Conservation (phyloP, 2,329 filamentous ascomycete genomes). For the Thyridium curvatum region DNA sequence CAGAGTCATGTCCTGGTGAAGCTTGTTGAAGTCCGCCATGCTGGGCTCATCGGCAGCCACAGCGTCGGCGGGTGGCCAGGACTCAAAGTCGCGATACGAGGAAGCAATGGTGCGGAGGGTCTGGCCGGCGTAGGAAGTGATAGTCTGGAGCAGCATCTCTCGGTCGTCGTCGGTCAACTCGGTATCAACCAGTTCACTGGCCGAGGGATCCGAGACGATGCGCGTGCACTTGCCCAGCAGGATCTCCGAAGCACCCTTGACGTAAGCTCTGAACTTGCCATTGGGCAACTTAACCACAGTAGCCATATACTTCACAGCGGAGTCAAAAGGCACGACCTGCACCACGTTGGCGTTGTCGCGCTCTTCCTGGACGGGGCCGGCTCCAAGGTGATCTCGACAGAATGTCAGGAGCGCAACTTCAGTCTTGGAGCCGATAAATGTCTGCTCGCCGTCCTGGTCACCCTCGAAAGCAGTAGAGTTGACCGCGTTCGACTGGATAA, state of each 20-base stretch:
- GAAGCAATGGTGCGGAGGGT: conserved; percentile 72
- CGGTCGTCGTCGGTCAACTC: conserved; percentile 51
- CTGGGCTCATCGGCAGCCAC: conserved; percentile 44
- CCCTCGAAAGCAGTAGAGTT: conserved; percentile 51
- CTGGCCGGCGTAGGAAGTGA: conserved; percentile 55
- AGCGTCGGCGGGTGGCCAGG: background rate
- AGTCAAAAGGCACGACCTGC: conserved; percentile 48
- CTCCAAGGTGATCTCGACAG: conserved; percentile 40
- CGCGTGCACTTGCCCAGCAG: conserved; percentile 38
- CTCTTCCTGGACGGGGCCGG: conserved; percentile 37
- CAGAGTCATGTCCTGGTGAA: conserved; percentile 67
- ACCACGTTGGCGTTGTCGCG: conserved; percentile 37
- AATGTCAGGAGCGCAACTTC: conserved; percentile 48
- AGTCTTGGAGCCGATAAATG: conserved; percentile 48
- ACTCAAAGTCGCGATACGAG: conserved; percentile 65
- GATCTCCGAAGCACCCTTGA: conserved; percentile 54
- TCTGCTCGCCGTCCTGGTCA: conserved; percentile 23
- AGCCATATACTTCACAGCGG: conserved; percentile 50
- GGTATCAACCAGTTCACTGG: conserved; percentile 43
- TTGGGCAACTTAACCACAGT: conserved; percentile 40
- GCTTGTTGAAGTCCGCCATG: conserved; percentile 56
- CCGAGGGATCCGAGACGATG: conserved; percentile 35
- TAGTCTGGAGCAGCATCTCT: conserved; percentile 45
- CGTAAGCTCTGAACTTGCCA: conserved; percentile 41
- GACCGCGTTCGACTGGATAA: conserved; percentile 26